Evolutionary conservation across 306 rosid species (phyloP).

Genomic region (Citrullus colocynthis): DNA sequence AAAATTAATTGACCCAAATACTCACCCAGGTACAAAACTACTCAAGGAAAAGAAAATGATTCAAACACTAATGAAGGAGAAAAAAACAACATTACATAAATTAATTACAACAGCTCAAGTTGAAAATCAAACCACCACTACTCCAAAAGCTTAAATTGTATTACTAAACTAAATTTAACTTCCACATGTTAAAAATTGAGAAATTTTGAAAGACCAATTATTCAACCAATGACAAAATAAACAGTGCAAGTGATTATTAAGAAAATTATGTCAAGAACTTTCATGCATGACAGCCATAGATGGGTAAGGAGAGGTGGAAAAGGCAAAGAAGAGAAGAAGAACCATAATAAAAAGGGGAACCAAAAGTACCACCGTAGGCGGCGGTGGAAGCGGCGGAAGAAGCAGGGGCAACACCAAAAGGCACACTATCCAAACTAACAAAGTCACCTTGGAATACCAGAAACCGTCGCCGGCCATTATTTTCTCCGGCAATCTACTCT

Average conservation of each 20-base stretch:
- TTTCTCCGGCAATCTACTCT: neutral
- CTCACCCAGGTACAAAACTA: no score
- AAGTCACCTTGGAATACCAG: neutral
- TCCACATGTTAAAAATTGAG: no score
- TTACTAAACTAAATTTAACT: no score
- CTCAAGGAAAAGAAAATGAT: no score
- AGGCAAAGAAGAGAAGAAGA: neutral
- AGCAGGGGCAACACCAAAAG: neutral
- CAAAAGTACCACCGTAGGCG: neutral
- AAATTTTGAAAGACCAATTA: no score
- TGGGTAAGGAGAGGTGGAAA: neutral
- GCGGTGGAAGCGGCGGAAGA: neutral
- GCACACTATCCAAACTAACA: neutral
- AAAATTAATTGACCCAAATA: no score
- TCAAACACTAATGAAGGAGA: no score
- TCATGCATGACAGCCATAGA: neutral
- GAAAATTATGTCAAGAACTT: neutral
- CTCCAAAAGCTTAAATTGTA: no score
- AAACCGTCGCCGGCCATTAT: neutral
- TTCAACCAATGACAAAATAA: no score
- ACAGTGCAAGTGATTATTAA: neutral
- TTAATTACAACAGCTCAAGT: no score
- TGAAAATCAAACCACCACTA: no score
- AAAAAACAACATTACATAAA: no score
- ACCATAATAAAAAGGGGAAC: neutral